Percentiles rank a stretch among this genome's conserved stretches.
phyloP scores from a whole-genome alignment of 345 rosid species.

The Salix dunnii region DNA sequence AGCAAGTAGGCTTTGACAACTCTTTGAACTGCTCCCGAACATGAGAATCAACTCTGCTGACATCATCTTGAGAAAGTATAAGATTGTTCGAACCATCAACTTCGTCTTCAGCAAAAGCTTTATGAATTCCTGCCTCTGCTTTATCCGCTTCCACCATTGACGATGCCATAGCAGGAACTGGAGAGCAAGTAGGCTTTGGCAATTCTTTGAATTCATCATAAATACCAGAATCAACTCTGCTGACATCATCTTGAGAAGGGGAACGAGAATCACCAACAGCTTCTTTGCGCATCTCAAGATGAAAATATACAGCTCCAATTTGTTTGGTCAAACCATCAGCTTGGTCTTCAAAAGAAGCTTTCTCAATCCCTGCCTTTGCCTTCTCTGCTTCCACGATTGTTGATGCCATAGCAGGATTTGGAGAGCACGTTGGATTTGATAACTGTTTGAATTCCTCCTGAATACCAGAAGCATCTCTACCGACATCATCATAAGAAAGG shows the following conservation, averaged over 20 bases:
- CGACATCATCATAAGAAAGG: background rate
- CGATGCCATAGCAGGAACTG: background rate
- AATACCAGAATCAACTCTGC: background rate
- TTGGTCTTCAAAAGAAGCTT: constrained; percentile 17
- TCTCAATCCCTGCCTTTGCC: constrained; percentile 8
- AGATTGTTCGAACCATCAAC: constrained; percentile 13
- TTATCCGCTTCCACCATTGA: background rate
- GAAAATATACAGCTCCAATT: constrained; percentile 16
- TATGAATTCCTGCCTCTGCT: constrained; percentile 9
- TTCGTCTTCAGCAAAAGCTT: constrained; percentile 16
- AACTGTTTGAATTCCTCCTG: constrained; percentile 10
- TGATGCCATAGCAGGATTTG: background rate
- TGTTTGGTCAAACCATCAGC: constrained; percentile 15
- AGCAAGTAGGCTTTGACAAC: background rate
- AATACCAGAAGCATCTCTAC: background rate
- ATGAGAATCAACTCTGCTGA: background rate
- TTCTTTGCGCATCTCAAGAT: constrained; percentile 10
- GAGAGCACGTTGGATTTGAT: background rate
- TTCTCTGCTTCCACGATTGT: background rate
- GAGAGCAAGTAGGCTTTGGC: constrained; percentile 1
- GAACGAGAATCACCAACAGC: background rate
- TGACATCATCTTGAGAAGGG: background rate
- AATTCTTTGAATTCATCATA: constrained; percentile 8
- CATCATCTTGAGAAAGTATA: background rate
- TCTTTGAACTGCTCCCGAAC: constrained; percentile 5